phyloP scores from a whole-genome alignment of 169 alveolate species.

The Cryptosporidium bovis region DNA sequence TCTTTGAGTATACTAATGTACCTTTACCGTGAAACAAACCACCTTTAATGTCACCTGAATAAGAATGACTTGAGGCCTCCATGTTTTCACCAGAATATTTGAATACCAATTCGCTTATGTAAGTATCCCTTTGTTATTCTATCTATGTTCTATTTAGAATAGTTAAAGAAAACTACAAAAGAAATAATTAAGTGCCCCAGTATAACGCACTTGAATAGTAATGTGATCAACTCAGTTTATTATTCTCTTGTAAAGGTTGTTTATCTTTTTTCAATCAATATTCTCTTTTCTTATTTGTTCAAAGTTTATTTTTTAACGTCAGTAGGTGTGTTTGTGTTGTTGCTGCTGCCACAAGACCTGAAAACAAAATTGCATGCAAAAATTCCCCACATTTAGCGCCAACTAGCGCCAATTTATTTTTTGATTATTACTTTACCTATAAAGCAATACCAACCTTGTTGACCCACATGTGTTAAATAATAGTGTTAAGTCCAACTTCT shows the following conservation, averaged over 20 bases:
- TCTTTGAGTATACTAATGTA: slow-evolving; percentile 86
- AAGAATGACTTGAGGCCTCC: slow-evolving; percentile 82
- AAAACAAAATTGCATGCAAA: slow-evolving; percentile 66
- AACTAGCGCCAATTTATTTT: not conserved
- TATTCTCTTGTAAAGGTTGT: too few species aligned
- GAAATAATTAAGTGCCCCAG: too few species aligned
- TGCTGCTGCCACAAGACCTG: slow-evolving; percentile 71
- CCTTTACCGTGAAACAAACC: slow-evolving; percentile 93
- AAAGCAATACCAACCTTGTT: too few species aligned
- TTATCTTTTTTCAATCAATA: too few species aligned
- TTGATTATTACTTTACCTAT: not conserved
- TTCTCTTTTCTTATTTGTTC: too few species aligned
- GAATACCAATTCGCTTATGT: not conserved
- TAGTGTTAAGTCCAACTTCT: too few species aligned
- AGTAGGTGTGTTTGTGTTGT: slow-evolving; percentile 29
- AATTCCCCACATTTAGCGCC: slow-evolving; percentile 74
- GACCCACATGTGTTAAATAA: too few species aligned
- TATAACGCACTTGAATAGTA: too few species aligned
- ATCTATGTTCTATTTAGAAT: too few species aligned
- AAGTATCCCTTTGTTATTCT: not conserved
- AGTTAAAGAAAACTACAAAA: too few species aligned
- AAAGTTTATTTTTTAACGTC: slow-evolving; percentile 18
- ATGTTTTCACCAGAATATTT: not conserved
- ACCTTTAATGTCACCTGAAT: slow-evolving; percentile 91
- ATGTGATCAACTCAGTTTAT: too few species aligned